Conservation (phyloP, 306 rosid species). For the Quercus cerris region DNA sequence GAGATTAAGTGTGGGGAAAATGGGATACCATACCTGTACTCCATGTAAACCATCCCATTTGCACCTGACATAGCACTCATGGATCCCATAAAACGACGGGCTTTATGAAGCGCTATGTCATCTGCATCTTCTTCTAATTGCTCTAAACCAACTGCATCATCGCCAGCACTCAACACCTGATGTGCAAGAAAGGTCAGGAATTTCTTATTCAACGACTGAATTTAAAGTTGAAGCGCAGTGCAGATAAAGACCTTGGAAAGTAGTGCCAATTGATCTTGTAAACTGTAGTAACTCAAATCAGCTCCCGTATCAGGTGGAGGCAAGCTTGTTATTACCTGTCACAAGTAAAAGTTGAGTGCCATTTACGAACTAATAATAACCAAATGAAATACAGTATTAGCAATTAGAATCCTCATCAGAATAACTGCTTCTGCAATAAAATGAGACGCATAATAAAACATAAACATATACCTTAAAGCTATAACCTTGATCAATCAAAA, state of each 20-base stretch:
- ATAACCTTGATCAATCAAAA: conserved; percentile 98
- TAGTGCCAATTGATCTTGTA: conserved; percentile 81
- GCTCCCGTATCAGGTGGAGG: conserved; percentile 84
- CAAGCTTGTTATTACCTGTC: conserved; percentile 93
- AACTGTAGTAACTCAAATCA: conserved; percentile 65
- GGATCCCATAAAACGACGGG: conserved; percentile 68
- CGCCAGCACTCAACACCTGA: conserved; percentile 89
- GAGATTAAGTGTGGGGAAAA: background rate
- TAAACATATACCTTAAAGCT: conserved; percentile 77
- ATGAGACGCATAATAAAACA: background rate
- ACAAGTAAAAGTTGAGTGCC: conserved; percentile 11
- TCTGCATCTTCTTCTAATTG: conserved; percentile 91
- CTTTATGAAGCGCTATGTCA: conserved; percentile 69
- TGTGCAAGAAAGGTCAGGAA: conserved; percentile 13
- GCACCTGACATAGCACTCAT: conserved; percentile 98
- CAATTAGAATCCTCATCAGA: background rate
- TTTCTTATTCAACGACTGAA: conserved; percentile 8
- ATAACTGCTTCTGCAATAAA: background rate
- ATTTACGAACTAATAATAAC: conserved; percentile 13
- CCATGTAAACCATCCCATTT: conserved; percentile 91
- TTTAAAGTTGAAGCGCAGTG: conserved; percentile 8
- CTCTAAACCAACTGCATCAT: conserved; percentile 84
- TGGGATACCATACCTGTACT: conserved; percentile 58
- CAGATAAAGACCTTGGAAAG: conserved; percentile 67
- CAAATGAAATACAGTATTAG: background rate